phyloP scores from a whole-genome alignment of 2,329 filamentous ascomycete genomes.

The Colletotrichum simmondsii region DNA sequence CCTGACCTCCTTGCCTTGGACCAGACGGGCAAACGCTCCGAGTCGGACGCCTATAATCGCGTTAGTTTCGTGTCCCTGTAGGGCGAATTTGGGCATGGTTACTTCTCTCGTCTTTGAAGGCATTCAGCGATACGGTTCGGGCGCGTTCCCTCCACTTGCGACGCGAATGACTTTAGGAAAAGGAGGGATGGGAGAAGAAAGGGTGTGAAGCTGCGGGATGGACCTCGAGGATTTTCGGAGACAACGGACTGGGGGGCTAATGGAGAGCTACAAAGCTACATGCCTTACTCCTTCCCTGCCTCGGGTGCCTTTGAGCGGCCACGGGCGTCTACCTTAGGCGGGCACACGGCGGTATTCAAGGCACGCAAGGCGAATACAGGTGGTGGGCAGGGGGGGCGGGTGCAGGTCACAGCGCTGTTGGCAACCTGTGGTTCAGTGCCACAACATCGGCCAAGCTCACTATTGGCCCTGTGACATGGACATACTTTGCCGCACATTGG shows the following conservation, averaged over 20 bases:
- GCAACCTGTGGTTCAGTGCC: slow-evolving; percentile 21
- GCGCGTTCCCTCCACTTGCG: slow-evolving; percentile 39
- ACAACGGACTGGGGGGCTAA: slow-evolving; percentile 35
- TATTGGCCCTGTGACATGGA: slow-evolving; percentile 21
- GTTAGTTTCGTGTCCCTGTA: slow-evolving; percentile 27
- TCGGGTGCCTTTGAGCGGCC: not conserved
- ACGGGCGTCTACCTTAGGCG: not conserved
- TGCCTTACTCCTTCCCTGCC: not conserved
- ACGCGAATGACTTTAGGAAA: slow-evolving; percentile 39
- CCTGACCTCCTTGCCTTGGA: slow-evolving; percentile 34
- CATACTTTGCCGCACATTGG: slow-evolving; percentile 26
- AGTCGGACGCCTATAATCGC: slow-evolving; percentile 24
- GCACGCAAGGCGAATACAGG: not conserved
- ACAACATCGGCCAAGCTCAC: slow-evolving; percentile 23
- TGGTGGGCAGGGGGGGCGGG: slow-evolving; percentile 7
- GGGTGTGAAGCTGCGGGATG: slow-evolving; percentile 36
- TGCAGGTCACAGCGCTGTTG: slow-evolving; percentile 27
- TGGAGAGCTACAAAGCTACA: slow-evolving; percentile 34
- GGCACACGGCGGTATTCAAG: not conserved
- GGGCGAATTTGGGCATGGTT: not conserved
- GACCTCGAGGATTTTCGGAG: slow-evolving; percentile 39
- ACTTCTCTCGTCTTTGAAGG: slow-evolving; percentile 38
- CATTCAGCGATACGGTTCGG: slow-evolving; percentile 35
- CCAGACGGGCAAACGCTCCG: slow-evolving; percentile 28
- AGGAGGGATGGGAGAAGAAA: slow-evolving; percentile 35